Evolutionary conservation across 1,139 yeast species (phyloP), one percentile per base, ranked within the genome.

Genomic region (Dujonia santamariae): DNA sequence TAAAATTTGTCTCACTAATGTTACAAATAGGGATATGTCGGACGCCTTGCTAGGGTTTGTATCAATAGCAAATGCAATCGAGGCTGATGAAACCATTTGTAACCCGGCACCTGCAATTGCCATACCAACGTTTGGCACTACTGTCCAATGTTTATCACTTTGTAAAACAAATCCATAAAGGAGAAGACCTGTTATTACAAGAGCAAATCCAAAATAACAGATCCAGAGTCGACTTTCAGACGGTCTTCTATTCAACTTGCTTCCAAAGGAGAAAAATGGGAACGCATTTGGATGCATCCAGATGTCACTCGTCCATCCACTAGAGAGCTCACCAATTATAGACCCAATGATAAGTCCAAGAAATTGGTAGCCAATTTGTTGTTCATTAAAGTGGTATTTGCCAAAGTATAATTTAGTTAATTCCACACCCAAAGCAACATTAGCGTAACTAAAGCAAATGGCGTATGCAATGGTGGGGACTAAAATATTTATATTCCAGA

Each of bases 391-490:
- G 5, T 29, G 32, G 21, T 46, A 50, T 30, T 47, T 47, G 15
- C 38, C 35, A 24, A 36, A 41, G 38, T 44, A 47, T 15, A 50
- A 39, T 14, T 36, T 31, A 5, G 54, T 47, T 15, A 49, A 37
- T 31, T 50, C 54, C 15, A 50, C 54, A 22, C 50, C 49, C 22
- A 45, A 37, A 2, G 53, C 54, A 7, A 50, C 48, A 34, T 50
- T 50, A n/a, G 44, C 50, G 30, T 47, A 47, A 18, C 40, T 32
- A 34, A 50, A 50, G 19, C 48, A 40, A 2, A 46, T 34, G 3
- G 49, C 37, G 33, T 46, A 49, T 6, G 51, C 51, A 7, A 48
- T 23, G 1, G 50, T 41, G n/a, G 51, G 40, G 11, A 46, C 26
- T n/a, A 41, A 20, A 3, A 49, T 31, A 21, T 39, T 40, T 33